These are phyloP conservation scores for Candida orba DNA, from an alignment of 805 yeast species.

Conservation along the genomic window DNA sequence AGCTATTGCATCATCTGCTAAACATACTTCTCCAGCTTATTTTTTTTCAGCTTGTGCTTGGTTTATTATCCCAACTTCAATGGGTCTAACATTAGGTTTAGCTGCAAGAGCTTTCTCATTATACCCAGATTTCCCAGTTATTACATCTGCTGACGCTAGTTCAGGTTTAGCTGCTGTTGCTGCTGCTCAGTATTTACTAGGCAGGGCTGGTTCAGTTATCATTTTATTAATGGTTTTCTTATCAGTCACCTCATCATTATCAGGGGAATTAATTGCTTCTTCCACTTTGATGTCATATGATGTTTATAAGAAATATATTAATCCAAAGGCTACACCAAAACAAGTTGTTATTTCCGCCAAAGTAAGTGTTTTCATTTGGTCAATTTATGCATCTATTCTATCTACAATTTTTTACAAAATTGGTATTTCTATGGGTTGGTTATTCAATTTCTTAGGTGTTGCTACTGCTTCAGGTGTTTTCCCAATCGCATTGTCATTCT, in stretches of 20 bases:
- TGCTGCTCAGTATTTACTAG: slow-evolving; percentile 33
- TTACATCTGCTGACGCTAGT: slow-evolving; percentile 29
- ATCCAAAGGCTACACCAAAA: slow-evolving; percentile 34
- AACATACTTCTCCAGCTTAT: slow-evolving; percentile 30
- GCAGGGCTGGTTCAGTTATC: slow-evolving; percentile 36
- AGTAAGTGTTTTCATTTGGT: slow-evolving; percentile 34
- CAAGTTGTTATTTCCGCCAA: slow-evolving; percentile 37
- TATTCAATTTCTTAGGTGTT: slow-evolving; percentile 35
- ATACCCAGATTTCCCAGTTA: slow-evolving; percentile 29
- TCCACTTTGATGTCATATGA: slow-evolving; percentile 39
- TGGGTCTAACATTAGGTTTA: slow-evolving; percentile 32
- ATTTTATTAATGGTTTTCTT: slow-evolving; percentile 36
- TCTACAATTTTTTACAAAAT: slow-evolving; percentile 31
- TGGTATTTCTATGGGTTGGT: slow-evolving; percentile 32
- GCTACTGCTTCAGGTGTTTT: slow-evolving; percentile 35
- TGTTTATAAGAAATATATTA: slow-evolving; percentile 37
- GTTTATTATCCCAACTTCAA: slow-evolving; percentile 33
- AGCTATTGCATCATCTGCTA: slow-evolving; percentile 35
- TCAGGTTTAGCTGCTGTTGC: slow-evolving; percentile 36
- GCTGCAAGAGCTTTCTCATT: slow-evolving; percentile 30
- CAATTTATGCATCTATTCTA: slow-evolving; percentile 27
- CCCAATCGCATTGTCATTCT: slow-evolving; percentile 32
- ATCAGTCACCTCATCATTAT: slow-evolving; percentile 35
- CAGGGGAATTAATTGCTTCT: slow-evolving; percentile 36
- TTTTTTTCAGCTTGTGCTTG: slow-evolving; percentile 33